A percentile compares a stretch with the other conserved stretches of the same genome.
Conservation (phyloP, 768 basidiomycete species). For the Lentinula sp. region DNA sequence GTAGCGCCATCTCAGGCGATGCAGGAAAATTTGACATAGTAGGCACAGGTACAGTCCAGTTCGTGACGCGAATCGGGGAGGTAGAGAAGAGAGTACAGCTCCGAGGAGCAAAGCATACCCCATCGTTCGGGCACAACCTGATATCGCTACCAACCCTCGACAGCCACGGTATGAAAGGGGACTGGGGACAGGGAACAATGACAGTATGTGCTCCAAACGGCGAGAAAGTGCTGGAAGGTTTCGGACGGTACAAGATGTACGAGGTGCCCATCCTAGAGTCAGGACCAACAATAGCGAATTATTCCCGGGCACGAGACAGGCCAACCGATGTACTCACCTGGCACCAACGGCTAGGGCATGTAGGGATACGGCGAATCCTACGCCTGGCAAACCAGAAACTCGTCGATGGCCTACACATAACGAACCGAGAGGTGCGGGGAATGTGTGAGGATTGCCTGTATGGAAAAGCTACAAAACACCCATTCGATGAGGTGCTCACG, state of each 20-base stretch:
- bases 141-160: neutral
- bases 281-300: neutral
- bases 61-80: no score
- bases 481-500: constrained; percentile 15
- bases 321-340: neutral
- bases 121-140: neutral
- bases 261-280: neutral
- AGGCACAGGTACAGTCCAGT: no score
- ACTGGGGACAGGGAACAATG: neutral
- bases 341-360: neutral
- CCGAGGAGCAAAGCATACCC: neutral
- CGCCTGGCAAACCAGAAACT: neutral
- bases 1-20: no score
- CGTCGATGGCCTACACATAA: neutral
- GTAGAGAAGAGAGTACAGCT: no score
- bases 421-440: neutral
- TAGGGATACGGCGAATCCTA: neutral
- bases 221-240: neutral
- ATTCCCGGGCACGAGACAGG: neutral
- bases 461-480: constrained; percentile 14
- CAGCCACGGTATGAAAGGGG: neutral
- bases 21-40: no score
- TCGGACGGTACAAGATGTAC: neutral
- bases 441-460: constrained; percentile 21
- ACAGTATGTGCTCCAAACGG: neutral